Evolutionary conservation across 495 filamentous ascomycete species (phyloP), one percentile per base, ranked within the genome.

Genomic region (Talaromyces borbonicus): DNA sequence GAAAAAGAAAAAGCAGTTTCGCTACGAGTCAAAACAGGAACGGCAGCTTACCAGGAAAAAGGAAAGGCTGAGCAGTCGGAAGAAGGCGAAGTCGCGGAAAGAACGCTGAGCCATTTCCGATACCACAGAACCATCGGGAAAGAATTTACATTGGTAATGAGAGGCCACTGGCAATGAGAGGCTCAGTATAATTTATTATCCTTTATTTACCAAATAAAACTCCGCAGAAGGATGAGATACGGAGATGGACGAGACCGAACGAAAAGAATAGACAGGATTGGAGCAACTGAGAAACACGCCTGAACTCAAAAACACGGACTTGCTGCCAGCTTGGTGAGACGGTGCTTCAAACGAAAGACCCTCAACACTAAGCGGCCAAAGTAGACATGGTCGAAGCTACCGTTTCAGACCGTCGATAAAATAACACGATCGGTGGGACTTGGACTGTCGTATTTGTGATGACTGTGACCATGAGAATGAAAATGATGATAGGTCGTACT

Each of bases 1-100:
- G 71, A 73, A 71, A 57, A 89, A 82, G 69, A 94, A 86, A 69
- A 82, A 83, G 63, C 90, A 90, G 62, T 97, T 96, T 57, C 76
- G 86, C 15, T 98, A 98, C 62, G 84, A 95, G 64, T 88, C 72
- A 46, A 90, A 90, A 70, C 70, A 73, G 5, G 82, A 95, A 49
- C 79, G 90, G 52, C 83, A 83, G 56, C 49, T 80, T 18, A 75
- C 70, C 8, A 69, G 72, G 52, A 67, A 63, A 42, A 93, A 88
- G 60, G 75, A 89, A 60, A 81, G 79, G 51, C 59, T 68, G 41
- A 77, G 76, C 45, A 85, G 75, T 36, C 57, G 56, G 24, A 71
- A 54, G 38, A 73, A 71, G 50, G 73, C 74, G 3, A 64, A 66
- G 38, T 63, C 58, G 22, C 59, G 67, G 56, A 57, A 57, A 52